phyloP scores from a whole-genome alignment of 2,329 filamentous ascomycete genomes.

The Scytalidium sp. region DNA sequence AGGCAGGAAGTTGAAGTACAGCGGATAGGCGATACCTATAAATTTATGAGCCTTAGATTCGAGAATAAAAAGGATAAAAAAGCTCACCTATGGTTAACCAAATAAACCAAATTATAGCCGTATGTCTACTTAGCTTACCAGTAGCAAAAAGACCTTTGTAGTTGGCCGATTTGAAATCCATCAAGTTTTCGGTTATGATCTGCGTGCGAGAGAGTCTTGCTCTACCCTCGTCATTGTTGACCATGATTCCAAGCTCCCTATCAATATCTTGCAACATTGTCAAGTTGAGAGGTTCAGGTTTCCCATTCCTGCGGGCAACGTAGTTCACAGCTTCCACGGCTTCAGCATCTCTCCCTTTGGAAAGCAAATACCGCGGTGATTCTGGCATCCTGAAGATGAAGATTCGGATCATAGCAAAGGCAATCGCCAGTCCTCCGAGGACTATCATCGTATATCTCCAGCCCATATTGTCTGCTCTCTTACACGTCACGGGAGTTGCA shows the following conservation, averaged over 20 bases:
- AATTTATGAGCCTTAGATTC: background rate
- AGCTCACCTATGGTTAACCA: slow-evolving; percentile 8
- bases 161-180: slow-evolving; percentile 9
- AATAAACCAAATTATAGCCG: slow-evolving; percentile 6
- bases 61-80: background rate
- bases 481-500: slow-evolving; percentile 30
- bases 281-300: slow-evolving; percentile 37
- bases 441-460: slow-evolving; percentile 47
- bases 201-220: slow-evolving; percentile 2
- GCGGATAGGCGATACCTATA: slow-evolving; percentile 9
- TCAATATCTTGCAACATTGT: slow-evolving; percentile 45
- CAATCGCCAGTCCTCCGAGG: slow-evolving; percentile 40
- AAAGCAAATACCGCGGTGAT: slow-evolving; percentile 89
- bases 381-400: slow-evolving; percentile 64
- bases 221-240: slow-evolving; percentile 5
- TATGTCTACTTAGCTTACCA: slow-evolving; percentile 3
- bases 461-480: slow-evolving; percentile 43
- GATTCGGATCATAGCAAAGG: slow-evolving; percentile 41
- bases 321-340: slow-evolving; percentile 49
- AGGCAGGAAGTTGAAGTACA: slow-evolving; percentile 11
- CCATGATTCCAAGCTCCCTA: slow-evolving; percentile 10
- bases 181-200: slow-evolving; percentile 4
- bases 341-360: slow-evolving; percentile 94
- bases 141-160: slow-evolving; percentile 8
- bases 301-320: slow-evolving; percentile 41